phyloP scores from a whole-genome alignment of 2,329 filamentous ascomycete genomes.

The Cryphonectria naterciae region DNA sequence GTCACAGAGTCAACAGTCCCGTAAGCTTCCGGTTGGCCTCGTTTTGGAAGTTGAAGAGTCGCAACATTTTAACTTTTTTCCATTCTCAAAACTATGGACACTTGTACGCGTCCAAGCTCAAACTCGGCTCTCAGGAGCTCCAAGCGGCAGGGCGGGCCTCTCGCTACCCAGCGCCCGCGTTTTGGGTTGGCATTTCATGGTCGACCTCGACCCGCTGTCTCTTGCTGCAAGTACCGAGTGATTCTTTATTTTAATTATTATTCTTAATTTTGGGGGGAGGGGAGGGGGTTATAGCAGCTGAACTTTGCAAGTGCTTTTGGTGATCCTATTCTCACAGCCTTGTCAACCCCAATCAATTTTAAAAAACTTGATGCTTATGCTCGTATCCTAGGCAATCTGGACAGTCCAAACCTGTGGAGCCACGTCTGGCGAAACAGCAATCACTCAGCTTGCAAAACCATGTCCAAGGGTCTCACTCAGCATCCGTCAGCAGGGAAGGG shows the following conservation, averaged over 20 bases:
- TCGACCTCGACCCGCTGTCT: neutral
- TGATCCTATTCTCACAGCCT: neutral
- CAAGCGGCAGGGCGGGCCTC: neutral
- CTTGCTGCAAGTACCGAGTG: neutral
- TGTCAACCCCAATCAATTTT: neutral
- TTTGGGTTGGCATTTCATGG: neutral
- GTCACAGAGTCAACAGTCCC: conserved; percentile 1
- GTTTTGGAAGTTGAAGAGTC: neutral
- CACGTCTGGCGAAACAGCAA: neutral
- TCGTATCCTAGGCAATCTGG: neutral
- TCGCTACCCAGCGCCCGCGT: neutral
- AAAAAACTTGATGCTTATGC: neutral
- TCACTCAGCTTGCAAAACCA: conserved; percentile 5
- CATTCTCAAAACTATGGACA: neutral
- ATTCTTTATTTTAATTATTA: neutral
- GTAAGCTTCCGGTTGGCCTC: neutral
- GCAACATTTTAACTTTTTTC: neutral
- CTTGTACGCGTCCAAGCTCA: neutral
- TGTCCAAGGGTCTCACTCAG: neutral
- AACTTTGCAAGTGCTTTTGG: neutral
- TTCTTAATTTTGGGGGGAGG: too few relatives aligned
- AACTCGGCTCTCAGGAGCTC: neutral
- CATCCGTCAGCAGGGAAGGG: neutral
- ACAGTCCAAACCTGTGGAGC: neutral
- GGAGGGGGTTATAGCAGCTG: neutral